Percentiles rank a stretch among this genome's conserved stretches.
Conservation (phyloP, 2,329 filamentous ascomycete species). For the Fusarium coffeatum region DNA sequence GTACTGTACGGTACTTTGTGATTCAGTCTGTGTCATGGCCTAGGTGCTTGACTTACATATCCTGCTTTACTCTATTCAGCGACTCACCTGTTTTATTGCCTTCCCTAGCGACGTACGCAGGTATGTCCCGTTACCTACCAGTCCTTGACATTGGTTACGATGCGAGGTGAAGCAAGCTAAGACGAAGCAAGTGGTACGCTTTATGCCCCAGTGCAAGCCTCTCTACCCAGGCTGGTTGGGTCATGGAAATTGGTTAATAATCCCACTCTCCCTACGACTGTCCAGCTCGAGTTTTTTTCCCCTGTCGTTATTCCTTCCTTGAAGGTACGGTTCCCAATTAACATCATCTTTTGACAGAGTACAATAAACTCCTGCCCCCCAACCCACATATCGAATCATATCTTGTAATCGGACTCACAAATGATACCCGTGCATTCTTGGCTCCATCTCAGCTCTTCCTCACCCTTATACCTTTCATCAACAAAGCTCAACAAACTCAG, state of each 20-base stretch:
- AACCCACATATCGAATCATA: not conserved
- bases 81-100: slow-evolving; percentile 2
- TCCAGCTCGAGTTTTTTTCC: not conserved
- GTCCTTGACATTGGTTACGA: slow-evolving; percentile 14
- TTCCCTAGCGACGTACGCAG: not conserved
- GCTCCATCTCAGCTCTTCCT: slow-evolving; percentile 8
- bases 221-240: slow-evolving; percentile 4
- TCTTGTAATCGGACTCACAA: not conserved
- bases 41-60: not conserved
- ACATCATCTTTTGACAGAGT: not conserved
- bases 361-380: not conserved
- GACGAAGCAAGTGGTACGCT: slow-evolving; percentile 2
- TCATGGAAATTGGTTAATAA: slow-evolving; percentile 18
- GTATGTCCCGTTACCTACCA: not conserved
- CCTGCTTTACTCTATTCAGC: slow-evolving; percentile 12
- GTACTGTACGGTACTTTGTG: not conserved
- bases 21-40: not conserved
- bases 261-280: slow-evolving; percentile 7
- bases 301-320: not conserved
- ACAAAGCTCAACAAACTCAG: slow-evolving; percentile 5
- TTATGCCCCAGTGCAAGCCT: slow-evolving; percentile 6
- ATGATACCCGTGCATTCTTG: not conserved
- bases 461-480: not conserved
- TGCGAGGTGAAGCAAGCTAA: slow-evolving; percentile 4
- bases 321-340: not conserved